Evolutionary conservation across 768 basidiomycete genomes (phyloP).

Genomic region (Tricholoma terreum): DNA sequence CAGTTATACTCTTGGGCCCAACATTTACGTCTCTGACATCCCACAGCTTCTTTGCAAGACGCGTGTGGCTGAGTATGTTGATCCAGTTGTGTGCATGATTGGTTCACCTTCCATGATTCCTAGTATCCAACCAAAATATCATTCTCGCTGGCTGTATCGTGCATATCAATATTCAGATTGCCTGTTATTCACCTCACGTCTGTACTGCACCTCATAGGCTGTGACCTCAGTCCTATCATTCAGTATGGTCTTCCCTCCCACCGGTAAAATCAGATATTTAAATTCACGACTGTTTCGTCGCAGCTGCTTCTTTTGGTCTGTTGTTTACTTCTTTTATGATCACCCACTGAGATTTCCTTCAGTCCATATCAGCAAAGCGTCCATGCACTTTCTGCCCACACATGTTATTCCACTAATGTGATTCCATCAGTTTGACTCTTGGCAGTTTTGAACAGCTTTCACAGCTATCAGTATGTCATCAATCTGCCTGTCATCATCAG

Average conservation of each 20-base stretch:
- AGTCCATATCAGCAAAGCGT: no score
- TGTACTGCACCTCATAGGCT: conserved; percentile 2
- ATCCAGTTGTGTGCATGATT: not conserved
- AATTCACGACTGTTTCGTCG: not conserved
- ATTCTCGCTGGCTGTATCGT: conserved; percentile 19
- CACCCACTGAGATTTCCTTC: no score
- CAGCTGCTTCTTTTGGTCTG: no score
- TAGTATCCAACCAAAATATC: conserved; percentile 19
- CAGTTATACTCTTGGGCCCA: not conserved
- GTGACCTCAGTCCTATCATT: conserved; percentile 14
- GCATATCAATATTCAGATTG: not conserved
- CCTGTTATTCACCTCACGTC: no score
- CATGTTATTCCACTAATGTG: no score
- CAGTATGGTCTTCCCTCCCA: conserved; percentile 8
- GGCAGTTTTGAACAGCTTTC: no score
- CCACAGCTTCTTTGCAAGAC: conserved; percentile 22
- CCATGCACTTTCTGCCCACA: no score
- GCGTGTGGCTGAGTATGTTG: conserved; percentile 25
- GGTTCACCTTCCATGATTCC: not conserved
- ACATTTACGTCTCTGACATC: no score
- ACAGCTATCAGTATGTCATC: no score
- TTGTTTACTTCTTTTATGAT: no score
- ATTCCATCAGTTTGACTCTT: no score
- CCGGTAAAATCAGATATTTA: not conserved
- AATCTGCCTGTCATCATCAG: no score